Evolutionary conservation across 2,329 filamentous ascomycete species (phyloP).

Genomic region (Ascochyta fabae): DNA sequence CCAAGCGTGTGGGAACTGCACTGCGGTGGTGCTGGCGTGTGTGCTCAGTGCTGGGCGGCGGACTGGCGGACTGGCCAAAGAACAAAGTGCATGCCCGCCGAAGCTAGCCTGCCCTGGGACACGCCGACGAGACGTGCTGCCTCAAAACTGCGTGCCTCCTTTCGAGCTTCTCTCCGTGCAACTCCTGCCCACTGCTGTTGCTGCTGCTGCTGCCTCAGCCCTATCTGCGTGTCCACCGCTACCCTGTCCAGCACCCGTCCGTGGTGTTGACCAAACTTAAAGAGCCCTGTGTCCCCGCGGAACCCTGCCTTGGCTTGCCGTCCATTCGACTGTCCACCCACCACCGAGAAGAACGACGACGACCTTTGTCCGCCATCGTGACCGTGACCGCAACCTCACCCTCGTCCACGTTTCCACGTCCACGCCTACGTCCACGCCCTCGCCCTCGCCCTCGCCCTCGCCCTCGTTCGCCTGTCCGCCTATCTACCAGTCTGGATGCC

Average conservation of each 20-base stretch:
- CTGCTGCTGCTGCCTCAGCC: constrained; percentile 2
- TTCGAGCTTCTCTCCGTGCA: constrained; percentile 11
- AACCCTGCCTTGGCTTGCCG: constrained; percentile 2
- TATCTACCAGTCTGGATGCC: constrained; percentile 4
- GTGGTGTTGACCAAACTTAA: constrained; percentile 7
- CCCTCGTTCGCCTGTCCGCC: constrained; percentile 6
- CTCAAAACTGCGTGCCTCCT: constrained; percentile 21
- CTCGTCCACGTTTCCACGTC: constrained; percentile 3
- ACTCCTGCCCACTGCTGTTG: constrained; percentile 1
- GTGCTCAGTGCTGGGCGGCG: neutral
- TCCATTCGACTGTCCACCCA: too few species aligned
- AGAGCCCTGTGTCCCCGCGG: constrained; percentile 7
- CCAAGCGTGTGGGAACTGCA: too few species aligned
- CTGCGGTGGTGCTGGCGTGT: too few species aligned
- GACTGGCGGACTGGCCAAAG: constrained; percentile 16
- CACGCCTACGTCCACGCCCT: neutral
- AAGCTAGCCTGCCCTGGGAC: constrained; percentile 17
- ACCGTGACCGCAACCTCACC: constrained; percentile 1
- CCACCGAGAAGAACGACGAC: neutral
- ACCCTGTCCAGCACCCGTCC: neutral
- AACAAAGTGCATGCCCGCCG: constrained; percentile 16
- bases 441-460: constrained; percentile 8
- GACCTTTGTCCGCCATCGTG: neutral
- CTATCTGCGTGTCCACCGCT: neutral
- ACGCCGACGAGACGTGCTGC: constrained; percentile 19